Evolutionary conservation across 495 filamentous ascomycete genomes (phyloP), one percentile per base, ranked within the genome.

Genomic region (Talaromyces wortmannii): DNA sequence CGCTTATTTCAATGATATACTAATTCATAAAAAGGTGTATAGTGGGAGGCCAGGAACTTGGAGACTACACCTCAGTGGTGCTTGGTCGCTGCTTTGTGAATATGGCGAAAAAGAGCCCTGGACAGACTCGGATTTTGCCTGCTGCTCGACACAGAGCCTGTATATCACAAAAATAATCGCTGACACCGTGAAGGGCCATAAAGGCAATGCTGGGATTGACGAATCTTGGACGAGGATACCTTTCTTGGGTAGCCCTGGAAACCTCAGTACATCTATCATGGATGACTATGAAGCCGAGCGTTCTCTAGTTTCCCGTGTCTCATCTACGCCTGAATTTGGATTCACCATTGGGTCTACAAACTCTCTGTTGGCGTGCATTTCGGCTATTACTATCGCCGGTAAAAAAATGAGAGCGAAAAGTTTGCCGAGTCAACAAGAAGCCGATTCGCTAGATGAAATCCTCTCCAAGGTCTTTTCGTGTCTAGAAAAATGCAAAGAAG

Each of bases 151-250:
- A 7, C 58, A 61, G 51, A 55, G 50, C 29, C 31, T 61, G 30
- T 55, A 50, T 17, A 49, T 61, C 12, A 57, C 57, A 12, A 54
- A 58, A 36, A 58, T 58, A 16, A 55, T 58, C 55, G 51, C 50
- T 32, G 55, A 53, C 13, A 61, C 50, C 45, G 47, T 7, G 23
- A 49, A 49, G 17, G 47, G 47, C 47, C 47, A 30, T 49, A 49
- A 18, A 31, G 10, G 8, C 11, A 49, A 17, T 49, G 23, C 47
- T 31, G 47, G 47, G 47, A 49, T 49, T 49, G 47, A 49, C n/a
- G 47, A 49, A 17, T 57, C 29, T 36, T 57, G 17, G 30, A 42
- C 52, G 23, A 45, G 15, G 18, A 51, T 36, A 10, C 44, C 31
- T 17, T 47, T 17, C 45, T 18, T 49, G 31, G 33, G 36, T 40